Percentiles rank a stretch among this genome's conserved stretches.
Evolutionary conservation across 345 rosid genomes (phyloP).

Genomic region (Chamaenerion angustifolium): DNA sequence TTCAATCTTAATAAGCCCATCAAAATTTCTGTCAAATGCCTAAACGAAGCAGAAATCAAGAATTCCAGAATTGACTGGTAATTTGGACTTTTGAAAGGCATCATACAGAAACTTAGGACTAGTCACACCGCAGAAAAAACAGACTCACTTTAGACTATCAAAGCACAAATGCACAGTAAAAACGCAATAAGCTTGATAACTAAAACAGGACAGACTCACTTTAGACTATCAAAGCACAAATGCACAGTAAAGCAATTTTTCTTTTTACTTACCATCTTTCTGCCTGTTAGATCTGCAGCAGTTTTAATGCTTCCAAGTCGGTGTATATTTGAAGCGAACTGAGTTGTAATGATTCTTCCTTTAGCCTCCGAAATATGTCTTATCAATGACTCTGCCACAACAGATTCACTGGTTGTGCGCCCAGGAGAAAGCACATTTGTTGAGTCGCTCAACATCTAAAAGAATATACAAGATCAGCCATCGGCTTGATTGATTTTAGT

Average conservation of each 20-base stretch:
- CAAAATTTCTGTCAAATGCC: no score
- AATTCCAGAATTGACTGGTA: no score
- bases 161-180: no score
- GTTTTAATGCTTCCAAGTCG: conserved; percentile 97
- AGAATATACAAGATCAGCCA: conserved; percentile 3
- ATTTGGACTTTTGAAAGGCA: no score
- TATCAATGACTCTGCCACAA: conserved; percentile 70
- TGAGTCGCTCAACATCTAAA: conserved; percentile 99
- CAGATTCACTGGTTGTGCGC: conserved; percentile 76
- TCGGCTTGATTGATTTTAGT: not conserved
- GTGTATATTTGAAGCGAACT: conserved; percentile 93
- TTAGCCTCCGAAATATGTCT: conserved; percentile 68
- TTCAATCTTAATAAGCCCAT: no score
- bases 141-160: no score
- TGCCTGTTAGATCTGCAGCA: conserved; percentile 87
- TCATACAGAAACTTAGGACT: no score
- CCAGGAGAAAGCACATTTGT: conserved; percentile 95
- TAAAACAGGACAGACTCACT: not conserved
- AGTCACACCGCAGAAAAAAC: no score
- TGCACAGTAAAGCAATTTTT: no score
- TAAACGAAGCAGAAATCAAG: no score
- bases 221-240: not conserved
- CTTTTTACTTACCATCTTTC: conserved; percentile 43
- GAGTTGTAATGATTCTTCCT: conserved; percentile 95
- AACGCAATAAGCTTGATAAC: no score